Conservation (phyloP, 805 yeast genomes). For the Lipomyces lipofer region DNA sequence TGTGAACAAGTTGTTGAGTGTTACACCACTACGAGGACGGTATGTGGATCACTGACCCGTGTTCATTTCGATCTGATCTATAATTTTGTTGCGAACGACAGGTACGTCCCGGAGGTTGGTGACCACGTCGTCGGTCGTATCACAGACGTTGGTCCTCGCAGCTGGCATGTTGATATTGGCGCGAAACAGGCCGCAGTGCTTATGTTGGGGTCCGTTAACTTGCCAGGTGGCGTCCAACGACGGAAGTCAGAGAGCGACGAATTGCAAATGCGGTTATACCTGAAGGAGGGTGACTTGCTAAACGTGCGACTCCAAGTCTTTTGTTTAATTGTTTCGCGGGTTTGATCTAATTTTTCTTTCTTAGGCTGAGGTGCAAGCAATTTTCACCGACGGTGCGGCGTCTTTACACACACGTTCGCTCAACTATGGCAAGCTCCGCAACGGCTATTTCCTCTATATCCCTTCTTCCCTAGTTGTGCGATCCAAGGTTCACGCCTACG, state of each 20-base stretch:
- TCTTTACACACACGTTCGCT: constrained; percentile 92
- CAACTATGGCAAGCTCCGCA: constrained; percentile 91
- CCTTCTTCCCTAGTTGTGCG: constrained; percentile 82
- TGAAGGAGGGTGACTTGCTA: constrained; percentile 93
- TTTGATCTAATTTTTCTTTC: neutral
- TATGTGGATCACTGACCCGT: constrained; percentile 51
- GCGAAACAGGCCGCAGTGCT: constrained; percentile 89
- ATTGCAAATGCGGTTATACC: constrained; percentile 87
- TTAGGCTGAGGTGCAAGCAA: constrained; percentile 82
- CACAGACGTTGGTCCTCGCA: constrained; percentile 86
- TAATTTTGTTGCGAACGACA: neutral
- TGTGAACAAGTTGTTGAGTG: constrained; percentile 84
- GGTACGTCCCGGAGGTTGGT: constrained; percentile 80
- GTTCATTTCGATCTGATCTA: neutral
- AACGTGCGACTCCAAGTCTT: constrained; percentile 48
- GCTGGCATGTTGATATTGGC: constrained; percentile 98
- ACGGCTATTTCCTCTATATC: constrained; percentile 79
- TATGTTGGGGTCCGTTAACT: constrained; percentile 91
- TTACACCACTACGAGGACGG: constrained; percentile 80
- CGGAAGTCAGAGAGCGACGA: constrained; percentile 95
- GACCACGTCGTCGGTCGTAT: constrained; percentile 94
- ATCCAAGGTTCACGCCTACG: constrained; percentile 82
- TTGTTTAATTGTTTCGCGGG: neutral
- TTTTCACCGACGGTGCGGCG: constrained; percentile 88
- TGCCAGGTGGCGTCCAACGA: constrained; percentile 95